Evolutionary conservation across 176 grass and related monocot genomes (phyloP).

Genomic region (Rhynchospora tenuis): DNA sequence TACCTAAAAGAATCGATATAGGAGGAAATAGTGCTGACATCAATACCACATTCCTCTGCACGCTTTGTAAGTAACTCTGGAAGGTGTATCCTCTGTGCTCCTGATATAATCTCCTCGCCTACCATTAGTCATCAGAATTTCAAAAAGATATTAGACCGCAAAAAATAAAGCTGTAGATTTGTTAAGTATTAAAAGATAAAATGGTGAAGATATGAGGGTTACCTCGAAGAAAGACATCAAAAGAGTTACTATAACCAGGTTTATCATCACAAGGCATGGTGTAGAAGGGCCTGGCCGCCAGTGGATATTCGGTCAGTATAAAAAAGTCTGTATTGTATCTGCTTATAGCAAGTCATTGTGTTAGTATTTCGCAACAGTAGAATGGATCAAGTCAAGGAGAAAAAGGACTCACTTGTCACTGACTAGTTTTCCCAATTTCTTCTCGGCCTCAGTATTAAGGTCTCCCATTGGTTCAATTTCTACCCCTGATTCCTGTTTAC

Average conservation of each 20-base stretch:
- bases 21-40: conserved; percentile 50
- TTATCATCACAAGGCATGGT: conserved; percentile 86
- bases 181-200: background rate
- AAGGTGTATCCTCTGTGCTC: conserved; percentile 73
- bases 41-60: conserved; percentile 69
- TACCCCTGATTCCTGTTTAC: conserved; percentile 51
- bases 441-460: conserved; percentile 82
- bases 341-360: background rate
- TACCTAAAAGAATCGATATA: conserved; percentile 82
- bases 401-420: conserved; percentile 22
- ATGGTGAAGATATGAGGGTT: background rate
- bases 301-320: conserved; percentile 75
- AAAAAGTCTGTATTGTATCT: conserved; percentile 82
- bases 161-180: conserved; percentile 23
- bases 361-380: too few species aligned
- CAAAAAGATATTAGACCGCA: background rate
- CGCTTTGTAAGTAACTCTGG: conserved; percentile 60
- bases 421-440: conserved; percentile 40
- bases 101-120: conserved; percentile 86
- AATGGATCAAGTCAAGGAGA: background rate
- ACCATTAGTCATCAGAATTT: background rate
- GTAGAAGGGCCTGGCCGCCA: conserved; percentile 80
- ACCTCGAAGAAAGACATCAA: conserved; percentile 95
- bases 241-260: conserved; percentile 66
- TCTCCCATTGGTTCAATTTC: conserved; percentile 52